These are phyloP conservation scores for Talaromyces marneffei DNA, from an alignment of 2,329 filamentous ascomycete species.

Conservation along the genomic window DNA sequence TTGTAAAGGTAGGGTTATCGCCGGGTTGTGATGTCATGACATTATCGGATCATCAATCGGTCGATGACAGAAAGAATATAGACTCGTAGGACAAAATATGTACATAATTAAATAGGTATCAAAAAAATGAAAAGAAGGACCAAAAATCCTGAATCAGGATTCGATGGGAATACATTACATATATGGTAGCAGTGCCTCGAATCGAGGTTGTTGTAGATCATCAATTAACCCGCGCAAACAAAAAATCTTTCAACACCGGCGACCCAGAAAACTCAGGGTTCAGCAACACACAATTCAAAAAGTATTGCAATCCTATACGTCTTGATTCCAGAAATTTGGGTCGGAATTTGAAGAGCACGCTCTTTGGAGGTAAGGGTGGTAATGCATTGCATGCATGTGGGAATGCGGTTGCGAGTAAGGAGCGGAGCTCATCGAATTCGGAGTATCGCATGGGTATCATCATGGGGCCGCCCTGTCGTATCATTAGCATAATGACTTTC, in stretches of 20 bases:
- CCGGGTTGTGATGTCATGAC: background rate
- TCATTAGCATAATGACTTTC: conserved; percentile 16
- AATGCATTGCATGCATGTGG: conserved; percentile 79
- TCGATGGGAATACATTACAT: background rate
- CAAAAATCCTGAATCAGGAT: background rate
- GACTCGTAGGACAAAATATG: background rate
- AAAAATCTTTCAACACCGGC: conserved; percentile 14
- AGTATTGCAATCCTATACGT: conserved; percentile 78
- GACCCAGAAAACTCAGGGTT: conserved; percentile 92
- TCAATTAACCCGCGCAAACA: conserved; percentile 12
- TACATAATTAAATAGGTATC: background rate
- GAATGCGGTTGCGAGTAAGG: conserved; percentile 69
- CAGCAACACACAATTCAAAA: conserved; percentile 84
- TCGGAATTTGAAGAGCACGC: conserved; percentile 72
- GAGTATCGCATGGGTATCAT: conserved; percentile 68
- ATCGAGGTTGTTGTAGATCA: background rate
- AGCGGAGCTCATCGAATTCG: conserved; percentile 80
- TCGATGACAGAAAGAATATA: background rate
- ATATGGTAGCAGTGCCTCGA: background rate
- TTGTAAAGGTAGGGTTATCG: background rate
- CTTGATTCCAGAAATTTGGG: conserved; percentile 80
- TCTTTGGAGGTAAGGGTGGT: conserved; percentile 86
- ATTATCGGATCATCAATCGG: background rate
- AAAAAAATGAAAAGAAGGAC: background rate
- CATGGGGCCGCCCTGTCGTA: conserved; percentile 49